Percentiles rank a stretch among this genome's conserved stretches.
phyloP scores from a whole-genome alignment of 805 yeast species.

The Wickerhamiella dianesei region DNA sequence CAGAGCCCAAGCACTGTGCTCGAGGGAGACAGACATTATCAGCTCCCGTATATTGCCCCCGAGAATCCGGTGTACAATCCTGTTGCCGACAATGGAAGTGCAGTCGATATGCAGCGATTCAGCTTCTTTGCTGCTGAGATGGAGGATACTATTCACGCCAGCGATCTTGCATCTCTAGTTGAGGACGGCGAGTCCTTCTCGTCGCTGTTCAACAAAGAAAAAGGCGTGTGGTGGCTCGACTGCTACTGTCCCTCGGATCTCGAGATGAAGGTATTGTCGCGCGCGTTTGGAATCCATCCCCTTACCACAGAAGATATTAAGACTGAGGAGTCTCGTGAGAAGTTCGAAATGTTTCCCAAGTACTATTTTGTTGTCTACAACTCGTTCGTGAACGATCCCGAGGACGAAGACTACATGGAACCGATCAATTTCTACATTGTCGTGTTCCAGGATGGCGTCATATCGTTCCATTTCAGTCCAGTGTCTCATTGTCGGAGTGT shows the following conservation, averaged over 20 bases:
- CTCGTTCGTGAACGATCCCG: constrained; percentile 86
- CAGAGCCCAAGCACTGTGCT: not conserved
- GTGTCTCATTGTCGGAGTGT: constrained; percentile 48
- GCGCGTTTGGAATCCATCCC: constrained; percentile 95
- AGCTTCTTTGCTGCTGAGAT: constrained; percentile 68
- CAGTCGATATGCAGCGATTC: constrained; percentile 54
- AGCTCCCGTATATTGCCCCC: not conserved
- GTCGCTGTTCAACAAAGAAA: constrained; percentile 45
- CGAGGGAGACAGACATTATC: not conserved
- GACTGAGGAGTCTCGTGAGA: constrained; percentile 93
- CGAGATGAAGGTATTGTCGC: constrained; percentile 84
- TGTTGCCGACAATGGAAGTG: not conserved
- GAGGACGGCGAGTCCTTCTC: constrained; percentile 44
- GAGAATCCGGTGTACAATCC: not conserved
- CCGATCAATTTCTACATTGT: constrained; percentile 50
- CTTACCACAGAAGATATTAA: constrained; percentile 95
- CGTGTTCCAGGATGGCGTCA: constrained; percentile 46
- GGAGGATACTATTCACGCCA: constrained; percentile 81
- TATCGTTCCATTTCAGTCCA: constrained; percentile 48
- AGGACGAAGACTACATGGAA: constrained; percentile 39
- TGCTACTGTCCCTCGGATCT: constrained; percentile 87
- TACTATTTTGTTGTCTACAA: constrained; percentile 96
- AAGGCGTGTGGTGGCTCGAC: constrained; percentile 92
- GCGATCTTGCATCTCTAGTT: constrained; percentile 68
- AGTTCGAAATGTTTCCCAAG: constrained; percentile 78